Base-by-base conservation (phyloP, 75 land plant genomes). In the Selaginella moellendorffii region DNA sequence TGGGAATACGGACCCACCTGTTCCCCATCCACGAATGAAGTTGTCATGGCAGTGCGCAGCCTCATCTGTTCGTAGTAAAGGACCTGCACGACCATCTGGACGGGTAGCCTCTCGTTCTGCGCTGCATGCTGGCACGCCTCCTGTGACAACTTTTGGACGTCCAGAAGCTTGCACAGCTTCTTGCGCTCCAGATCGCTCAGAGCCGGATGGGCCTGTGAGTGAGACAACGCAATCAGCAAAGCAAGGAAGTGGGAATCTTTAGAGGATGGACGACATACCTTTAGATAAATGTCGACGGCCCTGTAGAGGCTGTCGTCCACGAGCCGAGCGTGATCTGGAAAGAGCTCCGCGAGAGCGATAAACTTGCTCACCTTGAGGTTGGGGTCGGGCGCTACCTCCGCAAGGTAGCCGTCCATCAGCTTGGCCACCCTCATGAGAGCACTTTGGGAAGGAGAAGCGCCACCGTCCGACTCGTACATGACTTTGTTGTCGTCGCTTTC, bases 101-200 rank as follows among this genome's bases (percentile, higher is more conserved):
- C 88, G 0, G 97, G 97, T 0, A 91, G 69, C 10, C 97, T 74
- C 53, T 91, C 97, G 54, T 91, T 91, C 67, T 91, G 97, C 5
- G 97, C 93, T 24, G 97, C 97, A 59, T 91, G 97, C 61, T 81
- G 81, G 71, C 93, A 91, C 0, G 88, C 97, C 51, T 91, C 97
- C 70, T 82, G 97, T 2, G 97, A 87, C 19, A 91, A 74, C 31
- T 91, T 91, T 30, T 85, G 97, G 62, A 83, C 82, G 64, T 91
- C 97, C 18, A 91, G 80, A 42, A 83, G 73, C 24, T 87, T 87
- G 79, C 97, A 87, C 0, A 91, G 80, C 2, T 85, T 72, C 66
- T 82, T 82, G 0, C 93, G 78, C 26, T 91, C 97, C 1, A 78
- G 61, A 27, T 91, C 97, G 63, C 77, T 83, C 53, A 87, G 74